Base-by-base conservation (phyloP, 805 yeast species). In the Yamadazyma scolyti region DNA sequence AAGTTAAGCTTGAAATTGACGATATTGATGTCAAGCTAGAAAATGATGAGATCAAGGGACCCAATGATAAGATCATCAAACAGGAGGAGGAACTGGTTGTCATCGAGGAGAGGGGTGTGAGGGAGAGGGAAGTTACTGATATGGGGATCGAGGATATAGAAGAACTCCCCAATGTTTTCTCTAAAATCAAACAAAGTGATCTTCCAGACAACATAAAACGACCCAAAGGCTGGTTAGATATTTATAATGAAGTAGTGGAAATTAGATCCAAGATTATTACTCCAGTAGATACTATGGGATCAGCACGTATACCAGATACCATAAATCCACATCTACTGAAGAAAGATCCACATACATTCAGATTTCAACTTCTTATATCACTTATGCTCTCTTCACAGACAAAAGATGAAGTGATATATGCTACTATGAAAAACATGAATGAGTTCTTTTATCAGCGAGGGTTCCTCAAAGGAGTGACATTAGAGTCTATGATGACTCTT, bases 371-470 rank as follows among this genome's bases (percentile, higher is more conserved):
- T 20, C 64, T 89, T 20, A 67, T 88, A 0, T 79, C 95, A 3
- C 65, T 89, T 30, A 84, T 89, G 89, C 73, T 89, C 18, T 84
- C 95, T 7, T 74, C 96, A 0, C 97, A 89, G 45, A 89, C 97
- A 2, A 88, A 83, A 50, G 97, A 89, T 54, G 95, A 86, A 52
- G 75, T 80, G 28, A 89, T 86, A 39, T 82, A 69, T 32, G 71
- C 70, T 24, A 94, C 93, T 0, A 82, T 88, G 78, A 52, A 53
- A 10, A 69, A 59, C 18, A 59, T 90, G 40, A 79, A 84, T 28
- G 44, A 48, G 21, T 62, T 70, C 42, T 59, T 80, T 45, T 36
- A 35, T 31, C 38, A 44, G n/a, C 43, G 55, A 35, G 64, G 64
- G 16, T 71, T 38, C 30, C 37, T 51, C 4, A 65, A 71, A 11